Percentiles rank a stretch among this genome's conserved stretches.
phyloP scores from a whole-genome alignment of 768 basidiomycete species.

The Amanita thiersii region DNA sequence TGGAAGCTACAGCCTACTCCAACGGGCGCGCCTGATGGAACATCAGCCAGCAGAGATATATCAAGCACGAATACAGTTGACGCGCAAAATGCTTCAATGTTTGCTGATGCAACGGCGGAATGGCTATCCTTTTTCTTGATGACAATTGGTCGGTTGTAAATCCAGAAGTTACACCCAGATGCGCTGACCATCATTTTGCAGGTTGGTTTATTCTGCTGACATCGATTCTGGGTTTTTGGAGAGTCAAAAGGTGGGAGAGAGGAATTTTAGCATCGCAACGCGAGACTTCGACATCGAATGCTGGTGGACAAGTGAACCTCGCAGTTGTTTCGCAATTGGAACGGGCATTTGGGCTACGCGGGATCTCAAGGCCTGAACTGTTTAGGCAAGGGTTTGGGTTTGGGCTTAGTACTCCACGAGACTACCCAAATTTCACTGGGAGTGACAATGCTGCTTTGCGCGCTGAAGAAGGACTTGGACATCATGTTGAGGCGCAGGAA shows the following conservation, averaged over 20 bases:
- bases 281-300: constrained; percentile 11
- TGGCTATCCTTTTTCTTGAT: constrained; percentile 95
- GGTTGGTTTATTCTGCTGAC: constrained; percentile 89
- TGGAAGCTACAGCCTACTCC: constrained; percentile 24
- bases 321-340: constrained; percentile 30
- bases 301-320: constrained; percentile 14
- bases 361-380: constrained; percentile 29
- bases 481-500: constrained; percentile 17
- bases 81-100: constrained; percentile 28
- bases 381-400: constrained; percentile 41
- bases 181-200: constrained; percentile 11
- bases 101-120: constrained; percentile 73
- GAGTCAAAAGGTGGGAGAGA: constrained; percentile 84
- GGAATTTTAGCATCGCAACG: constrained; percentile 58
- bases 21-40: constrained; percentile 38
- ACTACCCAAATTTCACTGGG: no score
- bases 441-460: constrained; percentile 16
- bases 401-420: constrained; percentile 16
- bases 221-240: constrained; percentile 84
- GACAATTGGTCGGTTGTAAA: constrained; percentile 55
- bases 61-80: constrained; percentile 24
- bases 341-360: constrained; percentile 28
- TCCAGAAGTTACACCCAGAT: not conserved
- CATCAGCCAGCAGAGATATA: no score
- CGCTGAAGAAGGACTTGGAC: constrained; percentile 21